Percentiles rank a stretch among this genome's conserved stretches.
phyloP scores from a whole-genome alignment of 2,329 filamentous ascomycete genomes.

The Metarhizium robertsii region DNA sequence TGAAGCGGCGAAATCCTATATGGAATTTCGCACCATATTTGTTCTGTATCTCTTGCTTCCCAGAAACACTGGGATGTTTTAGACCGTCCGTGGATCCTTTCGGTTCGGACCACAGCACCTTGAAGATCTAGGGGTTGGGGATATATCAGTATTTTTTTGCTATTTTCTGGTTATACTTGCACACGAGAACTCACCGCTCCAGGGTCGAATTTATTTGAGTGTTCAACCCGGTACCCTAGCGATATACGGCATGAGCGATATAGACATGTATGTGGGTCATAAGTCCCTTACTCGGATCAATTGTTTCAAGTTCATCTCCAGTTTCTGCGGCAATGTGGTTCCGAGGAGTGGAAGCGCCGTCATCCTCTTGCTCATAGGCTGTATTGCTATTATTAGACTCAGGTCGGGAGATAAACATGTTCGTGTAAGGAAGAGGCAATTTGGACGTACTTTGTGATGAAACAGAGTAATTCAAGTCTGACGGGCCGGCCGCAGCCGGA shows the following conservation, averaged over 20 bases:
- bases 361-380: constrained; percentile 6
- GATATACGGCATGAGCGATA: neutral
- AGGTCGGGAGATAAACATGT: neutral
- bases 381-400: neutral
- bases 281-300: constrained; percentile 27
- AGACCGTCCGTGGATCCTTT: constrained; percentile 25
- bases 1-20: constrained; percentile 43
- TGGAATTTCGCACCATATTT: constrained; percentile 31
- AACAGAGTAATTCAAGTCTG: neutral
- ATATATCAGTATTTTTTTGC: constrained; percentile 1
- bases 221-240: constrained; percentile 30
- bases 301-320: constrained; percentile 11
- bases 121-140: constrained; percentile 36
- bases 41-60: constrained; percentile 23
- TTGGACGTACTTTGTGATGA: neutral
- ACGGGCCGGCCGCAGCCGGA: neutral
- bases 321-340: neutral
- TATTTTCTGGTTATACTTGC: too few relatives aligned
- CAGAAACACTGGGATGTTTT: constrained; percentile 20
- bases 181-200: constrained; percentile 25
- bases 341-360: neutral
- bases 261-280: too few relatives aligned
- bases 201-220: constrained; percentile 28
- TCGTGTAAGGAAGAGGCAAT: neutral
- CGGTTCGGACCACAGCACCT: constrained; percentile 46